Percentiles rank a stretch among this genome's conserved stretches.
Conservation (phyloP, 78 protist genomes). For the Guillardia theta region DNA sequence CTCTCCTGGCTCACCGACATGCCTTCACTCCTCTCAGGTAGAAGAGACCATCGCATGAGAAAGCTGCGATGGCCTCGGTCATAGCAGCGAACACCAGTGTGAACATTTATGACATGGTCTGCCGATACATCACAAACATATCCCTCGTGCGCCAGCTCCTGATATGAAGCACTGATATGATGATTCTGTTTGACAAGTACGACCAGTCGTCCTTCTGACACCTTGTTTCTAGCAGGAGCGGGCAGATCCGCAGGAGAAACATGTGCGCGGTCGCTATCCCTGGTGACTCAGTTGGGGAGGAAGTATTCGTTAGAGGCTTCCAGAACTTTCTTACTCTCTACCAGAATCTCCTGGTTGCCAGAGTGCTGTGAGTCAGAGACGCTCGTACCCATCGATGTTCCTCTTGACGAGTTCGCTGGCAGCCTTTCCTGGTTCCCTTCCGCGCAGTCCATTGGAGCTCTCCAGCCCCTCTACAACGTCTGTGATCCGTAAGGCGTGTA, state of each 20-base stretch:
- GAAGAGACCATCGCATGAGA: too few relatives aligned
- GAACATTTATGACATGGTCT: too few relatives aligned
- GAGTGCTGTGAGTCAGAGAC: background rate
- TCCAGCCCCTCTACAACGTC: conserved; percentile 26
- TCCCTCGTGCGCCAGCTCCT: too few relatives aligned
- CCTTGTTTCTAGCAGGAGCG: too few relatives aligned
- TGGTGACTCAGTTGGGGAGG: background rate
- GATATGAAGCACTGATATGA: too few relatives aligned
- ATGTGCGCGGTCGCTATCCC: conserved; percentile 21
- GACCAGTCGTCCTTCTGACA: too few relatives aligned
- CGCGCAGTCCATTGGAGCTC: background rate
- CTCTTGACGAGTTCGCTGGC: background rate
- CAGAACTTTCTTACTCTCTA: background rate
- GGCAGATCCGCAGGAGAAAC: background rate
- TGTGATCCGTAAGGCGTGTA: background rate
- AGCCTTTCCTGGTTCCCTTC: background rate
- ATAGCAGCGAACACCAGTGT: too few relatives aligned
- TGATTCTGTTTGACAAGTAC: too few relatives aligned
- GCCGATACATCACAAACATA: too few relatives aligned
- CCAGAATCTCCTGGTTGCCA: background rate
- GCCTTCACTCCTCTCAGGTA: too few relatives aligned
- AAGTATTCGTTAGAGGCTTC: background rate
- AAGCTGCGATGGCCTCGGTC: too few relatives aligned
- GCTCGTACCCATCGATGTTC: background rate
- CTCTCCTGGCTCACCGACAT: too few relatives aligned